Percentiles rank a stretch among this genome's conserved stretches.
Conservation (phyloP, 345 rosid genomes). For the Angophora floribunda region DNA sequence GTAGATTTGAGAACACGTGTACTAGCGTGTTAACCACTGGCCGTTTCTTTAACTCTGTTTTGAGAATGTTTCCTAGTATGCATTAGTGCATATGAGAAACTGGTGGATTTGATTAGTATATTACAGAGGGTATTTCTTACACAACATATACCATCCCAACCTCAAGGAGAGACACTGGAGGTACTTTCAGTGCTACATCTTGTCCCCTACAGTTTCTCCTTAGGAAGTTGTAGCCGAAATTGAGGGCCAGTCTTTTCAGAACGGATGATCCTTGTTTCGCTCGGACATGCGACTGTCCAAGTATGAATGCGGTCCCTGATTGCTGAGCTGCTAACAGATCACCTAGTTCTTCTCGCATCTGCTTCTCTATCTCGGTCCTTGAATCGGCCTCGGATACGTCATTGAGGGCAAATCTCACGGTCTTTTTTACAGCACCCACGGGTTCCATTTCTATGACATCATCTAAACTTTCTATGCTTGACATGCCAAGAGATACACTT, state of each 20-base stretch:
- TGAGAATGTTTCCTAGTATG: not conserved
- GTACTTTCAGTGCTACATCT: slow-evolving; percentile 37
- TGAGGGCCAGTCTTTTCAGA: slow-evolving; percentile 26
- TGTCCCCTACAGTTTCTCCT: slow-evolving; percentile 42
- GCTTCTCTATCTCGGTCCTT: not conserved
- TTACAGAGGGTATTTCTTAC: not conserved
- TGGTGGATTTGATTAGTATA: not conserved
- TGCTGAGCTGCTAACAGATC: slow-evolving; percentile 29
- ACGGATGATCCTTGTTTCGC: slow-evolving; percentile 39
- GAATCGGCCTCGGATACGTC: not conserved
- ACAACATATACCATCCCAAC: slow-evolving; percentile 49
- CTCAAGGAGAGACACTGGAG: slow-evolving; percentile 40
- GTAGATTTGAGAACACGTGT: not conserved
- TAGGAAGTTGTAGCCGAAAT: slow-evolving; percentile 38
- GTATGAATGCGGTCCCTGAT: slow-evolving; percentile 35
- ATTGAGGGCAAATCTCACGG: slow-evolving; percentile 24
- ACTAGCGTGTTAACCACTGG: not conserved
- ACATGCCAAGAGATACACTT: slow-evolving; percentile 19
- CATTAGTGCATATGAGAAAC: not conserved
- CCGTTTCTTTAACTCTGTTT: not conserved
- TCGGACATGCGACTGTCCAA: slow-evolving; percentile 35
- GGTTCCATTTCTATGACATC: slow-evolving; percentile 26
- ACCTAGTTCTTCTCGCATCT: slow-evolving; percentile 22
- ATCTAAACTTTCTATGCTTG: slow-evolving; percentile 11
- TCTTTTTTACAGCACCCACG: not conserved